A percentile compares a stretch with the other conserved stretches of the same genome.
These are phyloP conservation scores for Tetrapisispora namnaoensis DNA, from an alignment of 805 yeast species.

Conservation along the genomic window DNA sequence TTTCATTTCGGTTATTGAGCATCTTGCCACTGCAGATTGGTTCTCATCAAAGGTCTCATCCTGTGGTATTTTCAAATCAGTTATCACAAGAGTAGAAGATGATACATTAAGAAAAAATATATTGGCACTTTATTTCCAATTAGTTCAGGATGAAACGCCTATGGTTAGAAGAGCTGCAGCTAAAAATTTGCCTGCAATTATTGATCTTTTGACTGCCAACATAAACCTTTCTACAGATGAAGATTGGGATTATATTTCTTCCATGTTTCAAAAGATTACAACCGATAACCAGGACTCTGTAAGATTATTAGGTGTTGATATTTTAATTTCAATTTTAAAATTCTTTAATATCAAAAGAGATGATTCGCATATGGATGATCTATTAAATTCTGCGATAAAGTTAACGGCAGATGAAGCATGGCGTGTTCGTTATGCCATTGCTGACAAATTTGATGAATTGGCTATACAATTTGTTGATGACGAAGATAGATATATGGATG, in stretches of 20 bases:
- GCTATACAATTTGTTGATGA: constrained; percentile 54
- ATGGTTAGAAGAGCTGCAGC: constrained; percentile 97
- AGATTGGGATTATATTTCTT: constrained; percentile 69
- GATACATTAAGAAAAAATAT: constrained; percentile 48
- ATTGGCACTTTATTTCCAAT: constrained; percentile 54
- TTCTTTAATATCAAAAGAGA: constrained; percentile 54
- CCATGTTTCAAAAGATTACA: constrained; percentile 70
- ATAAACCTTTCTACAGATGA: constrained; percentile 40
- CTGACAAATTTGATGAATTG: constrained; percentile 78
- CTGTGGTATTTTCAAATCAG: constrained; percentile 75
- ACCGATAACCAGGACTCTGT: constrained; percentile 92
- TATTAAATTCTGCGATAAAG: constrained; percentile 54
- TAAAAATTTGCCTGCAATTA: constrained; percentile 62
- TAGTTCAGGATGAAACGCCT: constrained; percentile 87
- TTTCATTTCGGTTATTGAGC: constrained; percentile 67
- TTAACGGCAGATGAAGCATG: constrained; percentile 85
- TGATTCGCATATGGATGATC: constrained; percentile 48
- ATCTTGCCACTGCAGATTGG: constrained; percentile 85
- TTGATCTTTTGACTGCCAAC: constrained; percentile 46
- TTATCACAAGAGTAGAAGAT: constrained; percentile 46
- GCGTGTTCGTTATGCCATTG: constrained; percentile 97
- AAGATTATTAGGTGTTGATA: constrained; percentile 80
- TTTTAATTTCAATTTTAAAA: constrained; percentile 69
- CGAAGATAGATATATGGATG: constrained; percentile 38
- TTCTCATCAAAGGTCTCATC: constrained; percentile 86